Evolutionary conservation across 129 eudicot genomes (phyloP).

Genomic region (Centrapalus pauciflorus): DNA sequence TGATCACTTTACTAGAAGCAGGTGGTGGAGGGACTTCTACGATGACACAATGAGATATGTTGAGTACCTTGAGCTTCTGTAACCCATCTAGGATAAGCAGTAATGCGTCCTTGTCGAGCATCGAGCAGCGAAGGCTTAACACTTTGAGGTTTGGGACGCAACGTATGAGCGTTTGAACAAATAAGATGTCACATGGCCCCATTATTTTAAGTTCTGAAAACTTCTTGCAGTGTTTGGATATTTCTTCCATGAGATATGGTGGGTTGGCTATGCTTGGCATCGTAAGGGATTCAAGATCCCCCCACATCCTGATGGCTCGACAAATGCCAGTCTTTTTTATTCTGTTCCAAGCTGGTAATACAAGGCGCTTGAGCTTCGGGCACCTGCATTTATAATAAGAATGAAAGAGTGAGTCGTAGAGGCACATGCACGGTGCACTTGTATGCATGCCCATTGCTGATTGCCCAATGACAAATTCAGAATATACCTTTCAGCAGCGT

Average conservation of each 20-base stretch:
- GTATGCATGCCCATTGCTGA: too few relatives aligned
- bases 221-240: constrained; percentile 49
- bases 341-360: constrained; percentile 77
- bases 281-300: constrained; percentile 65
- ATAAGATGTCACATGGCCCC: constrained; percentile 53
- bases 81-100: constrained; percentile 44
- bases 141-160: constrained; percentile 56
- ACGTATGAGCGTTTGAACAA: constrained; percentile 37
- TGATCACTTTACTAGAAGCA: constrained; percentile 28
- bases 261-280: constrained; percentile 67
- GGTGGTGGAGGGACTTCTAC: constrained; percentile 40
- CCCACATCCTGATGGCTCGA: constrained; percentile 52
- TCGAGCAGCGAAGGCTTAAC: constrained; percentile 56
- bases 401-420: too few relatives aligned
- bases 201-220: constrained; percentile 60
- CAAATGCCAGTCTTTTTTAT: constrained; percentile 61
- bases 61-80: constrained; percentile 51
- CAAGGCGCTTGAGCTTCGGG: constrained; percentile 59
- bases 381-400: constrained; percentile 37
- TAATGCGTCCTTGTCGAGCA: constrained; percentile 37
- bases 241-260: constrained; percentile 54
- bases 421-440: too few relatives aligned
- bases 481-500: constrained; percentile 51
- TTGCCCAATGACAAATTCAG: too few relatives aligned
- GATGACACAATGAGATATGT: constrained; percentile 60